Conservation (phyloP, 129 eudicot species). For the Logfia minima region DNA sequence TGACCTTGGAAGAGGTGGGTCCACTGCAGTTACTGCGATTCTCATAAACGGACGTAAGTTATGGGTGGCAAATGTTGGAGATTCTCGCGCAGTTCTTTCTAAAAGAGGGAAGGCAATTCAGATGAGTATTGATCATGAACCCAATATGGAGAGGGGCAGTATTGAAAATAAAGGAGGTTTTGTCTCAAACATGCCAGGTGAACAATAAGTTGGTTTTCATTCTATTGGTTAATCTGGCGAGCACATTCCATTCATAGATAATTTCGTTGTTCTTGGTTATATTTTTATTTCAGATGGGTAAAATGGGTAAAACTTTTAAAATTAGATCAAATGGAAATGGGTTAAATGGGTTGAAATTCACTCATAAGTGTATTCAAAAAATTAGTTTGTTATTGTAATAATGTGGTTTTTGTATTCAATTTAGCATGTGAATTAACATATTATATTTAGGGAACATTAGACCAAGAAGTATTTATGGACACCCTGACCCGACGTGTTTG, state of each 20-base stretch:
- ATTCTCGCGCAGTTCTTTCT: constrained; percentile 89
- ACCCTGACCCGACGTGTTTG: background rate
- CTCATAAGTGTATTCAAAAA: background rate
- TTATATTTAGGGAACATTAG: background rate
- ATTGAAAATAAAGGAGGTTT: constrained; percentile 81
- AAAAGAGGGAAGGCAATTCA: constrained; percentile 67
- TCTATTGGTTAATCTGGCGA: background rate
- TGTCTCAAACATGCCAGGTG: constrained; percentile 94
- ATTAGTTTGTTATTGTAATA: background rate
- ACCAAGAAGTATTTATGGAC: background rate
- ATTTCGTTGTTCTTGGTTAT: background rate
- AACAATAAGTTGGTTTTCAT: background rate
- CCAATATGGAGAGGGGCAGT: constrained; percentile 73
- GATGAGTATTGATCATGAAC: constrained; percentile 85
- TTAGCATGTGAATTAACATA: background rate
- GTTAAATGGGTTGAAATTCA: constrained; percentile 6
- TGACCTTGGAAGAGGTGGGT: constrained; percentile 87
- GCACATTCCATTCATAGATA: background rate
- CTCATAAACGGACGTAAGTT: constrained; percentile 50
- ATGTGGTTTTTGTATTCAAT: background rate
- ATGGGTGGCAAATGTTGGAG: constrained; percentile 94
- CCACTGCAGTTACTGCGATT: constrained; percentile 87
- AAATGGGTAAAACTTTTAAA: background rate
- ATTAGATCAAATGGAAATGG: background rate
- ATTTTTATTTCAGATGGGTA: background rate